These are phyloP conservation scores for Aegle marmelos DNA, from an alignment of 345 rosid species.

Conservation along the genomic window DNA sequence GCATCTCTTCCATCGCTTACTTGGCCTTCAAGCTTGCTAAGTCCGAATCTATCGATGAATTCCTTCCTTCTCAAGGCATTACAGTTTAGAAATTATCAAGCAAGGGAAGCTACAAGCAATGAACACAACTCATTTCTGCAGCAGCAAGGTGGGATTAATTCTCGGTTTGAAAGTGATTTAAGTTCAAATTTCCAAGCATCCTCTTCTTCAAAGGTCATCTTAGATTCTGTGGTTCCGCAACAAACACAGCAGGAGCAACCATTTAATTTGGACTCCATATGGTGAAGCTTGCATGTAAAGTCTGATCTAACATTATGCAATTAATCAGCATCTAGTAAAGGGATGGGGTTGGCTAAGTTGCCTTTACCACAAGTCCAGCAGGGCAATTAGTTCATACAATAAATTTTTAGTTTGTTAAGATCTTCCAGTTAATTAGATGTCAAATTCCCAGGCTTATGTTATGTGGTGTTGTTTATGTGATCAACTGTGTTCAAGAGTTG, in stretches of 20 bases:
- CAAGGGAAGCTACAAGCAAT: conserved; percentile 38
- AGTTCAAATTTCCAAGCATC: conserved; percentile 50
- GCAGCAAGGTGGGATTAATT: conserved; percentile 33
- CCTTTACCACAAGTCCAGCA: neutral
- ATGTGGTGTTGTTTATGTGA: too few species aligned
- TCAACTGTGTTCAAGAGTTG: neutral
- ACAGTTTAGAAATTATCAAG: conserved; percentile 61
- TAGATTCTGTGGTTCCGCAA: conserved; percentile 26
- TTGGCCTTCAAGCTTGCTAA: conserved; percentile 62
- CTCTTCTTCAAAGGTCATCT: conserved; percentile 49
- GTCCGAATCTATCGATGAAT: conserved; percentile 69
- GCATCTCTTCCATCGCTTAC: conserved; percentile 32
- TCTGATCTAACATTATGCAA: conserved; percentile 14
- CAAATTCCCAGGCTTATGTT: neutral
- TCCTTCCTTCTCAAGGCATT: conserved; percentile 81
- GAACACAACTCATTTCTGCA: conserved; percentile 33
- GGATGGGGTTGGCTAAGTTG: neutral
- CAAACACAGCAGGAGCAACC: conserved; percentile 73
- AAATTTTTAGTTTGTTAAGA: neutral
- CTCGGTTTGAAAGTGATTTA: conserved; percentile 29
- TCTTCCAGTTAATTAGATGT: neutral
- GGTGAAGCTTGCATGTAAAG: conserved; percentile 40
- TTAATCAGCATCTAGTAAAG: neutral
- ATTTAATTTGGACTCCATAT: conserved; percentile 74
- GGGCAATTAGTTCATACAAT: neutral